A percentile compares a stretch with the other conserved stretches of the same genome.
These are phyloP conservation scores for Luffa aegyptiaca DNA, from an alignment of 306 rosid genomes.

Conservation along the genomic window DNA sequence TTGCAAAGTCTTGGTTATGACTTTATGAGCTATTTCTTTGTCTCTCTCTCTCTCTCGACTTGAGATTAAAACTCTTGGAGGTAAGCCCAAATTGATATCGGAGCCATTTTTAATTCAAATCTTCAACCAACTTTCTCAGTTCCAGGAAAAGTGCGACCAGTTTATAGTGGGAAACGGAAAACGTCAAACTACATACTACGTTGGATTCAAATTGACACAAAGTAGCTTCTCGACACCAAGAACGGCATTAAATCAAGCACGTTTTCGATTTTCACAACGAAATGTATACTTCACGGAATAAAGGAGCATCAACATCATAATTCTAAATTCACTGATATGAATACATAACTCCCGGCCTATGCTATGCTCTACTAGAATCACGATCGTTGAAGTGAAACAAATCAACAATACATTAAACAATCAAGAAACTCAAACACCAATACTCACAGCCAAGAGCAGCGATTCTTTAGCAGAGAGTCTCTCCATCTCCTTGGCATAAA, in stretches of 20 bases:
- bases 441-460: conserved; percentile 86
- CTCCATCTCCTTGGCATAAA: conserved; percentile 98
- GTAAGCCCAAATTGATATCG: neutral
- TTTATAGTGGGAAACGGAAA: neutral
- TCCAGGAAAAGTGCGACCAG: neutral
- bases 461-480: conserved; percentile 96
- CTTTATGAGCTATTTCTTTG: neutral
- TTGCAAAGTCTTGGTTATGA: neutral
- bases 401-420: neutral
- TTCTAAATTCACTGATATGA: neutral
- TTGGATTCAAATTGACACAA: neutral
- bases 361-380: neutral
- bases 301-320: neutral
- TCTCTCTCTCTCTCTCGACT: neutral
- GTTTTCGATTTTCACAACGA: neutral
- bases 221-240: neutral
- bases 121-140: neutral
- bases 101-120: neutral
- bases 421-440: neutral
- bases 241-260: neutral
- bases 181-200: neutral
- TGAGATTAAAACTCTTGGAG: neutral
- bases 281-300: neutral
- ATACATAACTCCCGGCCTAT: neutral
- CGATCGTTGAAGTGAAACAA: neutral